Percentiles rank a stretch among this genome's conserved stretches.
These are phyloP conservation scores for Lithohypha guttulata DNA, from an alignment of 2,329 filamentous ascomycete genomes.

Conservation along the genomic window DNA sequence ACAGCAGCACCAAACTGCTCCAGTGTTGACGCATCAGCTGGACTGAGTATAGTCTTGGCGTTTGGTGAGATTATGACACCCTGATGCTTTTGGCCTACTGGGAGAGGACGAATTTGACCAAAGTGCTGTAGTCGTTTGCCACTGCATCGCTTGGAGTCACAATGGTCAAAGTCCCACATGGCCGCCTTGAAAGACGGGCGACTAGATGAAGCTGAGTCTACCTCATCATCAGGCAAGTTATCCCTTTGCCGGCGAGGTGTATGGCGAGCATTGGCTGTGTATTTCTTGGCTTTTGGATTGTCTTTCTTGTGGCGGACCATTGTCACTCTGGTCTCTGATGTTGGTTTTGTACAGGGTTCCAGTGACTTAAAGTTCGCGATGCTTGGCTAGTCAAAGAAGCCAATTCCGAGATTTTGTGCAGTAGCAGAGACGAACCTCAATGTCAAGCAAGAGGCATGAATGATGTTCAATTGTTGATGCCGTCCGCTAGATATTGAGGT, in stretches of 20 bases:
- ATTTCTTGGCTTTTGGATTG: slow-evolving; percentile 62
- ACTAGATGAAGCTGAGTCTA: slow-evolving; percentile 27
- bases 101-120: slow-evolving; percentile 84
- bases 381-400: no score
- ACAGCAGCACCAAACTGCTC: slow-evolving; percentile 88
- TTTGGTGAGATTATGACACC: slow-evolving; percentile 94
- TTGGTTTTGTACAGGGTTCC: not conserved
- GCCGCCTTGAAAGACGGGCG: slow-evolving; percentile 68
- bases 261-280: slow-evolving; percentile 47
- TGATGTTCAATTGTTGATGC: no score
- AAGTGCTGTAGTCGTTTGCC: slow-evolving; percentile 89
- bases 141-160: slow-evolving; percentile 91
- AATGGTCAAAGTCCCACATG: slow-evolving; percentile 96
- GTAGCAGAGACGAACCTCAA: no score
- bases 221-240: slow-evolving; percentile 24
- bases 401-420: no score
- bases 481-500: no score
- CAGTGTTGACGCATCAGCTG: slow-evolving; percentile 69
- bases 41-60: slow-evolving; percentile 72
- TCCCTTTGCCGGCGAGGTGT: slow-evolving; percentile 39
- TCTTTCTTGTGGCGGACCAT: slow-evolving; percentile 99
- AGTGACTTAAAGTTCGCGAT: no score
- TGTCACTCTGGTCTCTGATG: not conserved
- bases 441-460: no score
- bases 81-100: slow-evolving; percentile 80